These are phyloP conservation scores for Pleurotus sapidus DNA, from an alignment of 768 basidiomycete species.

Conservation along the genomic window DNA sequence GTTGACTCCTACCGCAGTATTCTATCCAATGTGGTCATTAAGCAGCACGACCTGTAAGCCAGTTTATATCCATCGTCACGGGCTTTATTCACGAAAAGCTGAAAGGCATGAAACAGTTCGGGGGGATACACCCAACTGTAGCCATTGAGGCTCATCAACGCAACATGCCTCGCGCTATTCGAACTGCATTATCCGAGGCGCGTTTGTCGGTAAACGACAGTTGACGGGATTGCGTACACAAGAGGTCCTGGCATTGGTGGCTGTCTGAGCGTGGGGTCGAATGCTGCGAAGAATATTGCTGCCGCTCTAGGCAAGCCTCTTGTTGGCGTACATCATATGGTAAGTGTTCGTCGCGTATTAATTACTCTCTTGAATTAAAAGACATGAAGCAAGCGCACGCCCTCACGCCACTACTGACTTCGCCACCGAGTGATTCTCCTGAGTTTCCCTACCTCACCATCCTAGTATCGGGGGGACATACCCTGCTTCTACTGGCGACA, in stretches of 20 bases:
- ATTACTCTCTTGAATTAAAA: constrained; percentile 1
- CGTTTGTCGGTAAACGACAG: constrained; percentile 50
- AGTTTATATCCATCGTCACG: neutral
- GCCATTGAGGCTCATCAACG: constrained; percentile 79
- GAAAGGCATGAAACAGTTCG: constrained; percentile 54
- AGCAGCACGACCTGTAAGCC: constrained; percentile 66
- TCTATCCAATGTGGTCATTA: constrained; percentile 83
- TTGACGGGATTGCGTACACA: constrained; percentile 91
- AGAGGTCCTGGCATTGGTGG: constrained; percentile 79
- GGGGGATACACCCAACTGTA: constrained; percentile 76
- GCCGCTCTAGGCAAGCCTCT: constrained; percentile 75
- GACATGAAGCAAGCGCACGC: constrained; percentile 85
- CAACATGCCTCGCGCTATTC: constrained; percentile 78
- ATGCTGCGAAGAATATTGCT: constrained; percentile 84
- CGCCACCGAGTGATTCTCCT: constrained; percentile 38
- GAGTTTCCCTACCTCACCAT: constrained; percentile 85
- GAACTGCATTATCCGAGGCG: constrained; percentile 65
- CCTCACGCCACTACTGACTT: constrained; percentile 73
- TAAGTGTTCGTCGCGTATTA: constrained; percentile 24
- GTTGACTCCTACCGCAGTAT: constrained; percentile 69
- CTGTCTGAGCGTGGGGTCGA: constrained; percentile 75
- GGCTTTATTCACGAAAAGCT: neutral
- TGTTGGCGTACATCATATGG: constrained; percentile 96
- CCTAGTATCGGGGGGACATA: constrained; percentile 93
- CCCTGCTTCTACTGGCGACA: constrained; percentile 75